phyloP scores from a whole-genome alignment of 2,329 filamentous ascomycete genomes.

The Epichloe baconii region DNA sequence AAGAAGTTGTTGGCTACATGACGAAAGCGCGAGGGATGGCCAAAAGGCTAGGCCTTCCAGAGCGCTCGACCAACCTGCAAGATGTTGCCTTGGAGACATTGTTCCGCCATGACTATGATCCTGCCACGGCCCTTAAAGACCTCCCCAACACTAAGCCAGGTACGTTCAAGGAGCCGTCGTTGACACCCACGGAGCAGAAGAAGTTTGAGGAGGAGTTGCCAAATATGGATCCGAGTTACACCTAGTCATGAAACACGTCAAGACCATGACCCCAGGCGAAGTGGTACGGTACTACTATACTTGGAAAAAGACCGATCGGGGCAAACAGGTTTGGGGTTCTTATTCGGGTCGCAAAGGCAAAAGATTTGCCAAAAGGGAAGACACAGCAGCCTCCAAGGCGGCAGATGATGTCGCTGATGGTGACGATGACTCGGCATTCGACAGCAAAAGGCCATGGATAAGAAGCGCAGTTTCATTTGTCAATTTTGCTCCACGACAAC shows the following conservation, averaged over 20 bases:
- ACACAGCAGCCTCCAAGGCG: conserved; percentile 59
- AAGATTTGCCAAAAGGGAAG: conserved; percentile 66
- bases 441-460: conserved; percentile 70
- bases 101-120: conserved; percentile 57
- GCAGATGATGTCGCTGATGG: conserved; percentile 89
- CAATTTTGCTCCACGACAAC: conserved; percentile 77
- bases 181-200: conserved; percentile 67
- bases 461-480: conserved; percentile 79
- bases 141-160: conserved; percentile 55
- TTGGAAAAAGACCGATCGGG: conserved; percentile 89
- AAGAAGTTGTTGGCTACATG: conserved; percentile 67
- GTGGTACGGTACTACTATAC: conserved; percentile 92
- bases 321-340: conserved; percentile 79
- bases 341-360: conserved; percentile 81
- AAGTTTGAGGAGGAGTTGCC: conserved; percentile 78
- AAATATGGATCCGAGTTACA: conserved; percentile 89
- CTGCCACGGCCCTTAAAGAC: conserved; percentile 54
- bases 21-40: conserved; percentile 50
- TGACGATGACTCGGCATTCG: conserved; percentile 90
- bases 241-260: conserved; percentile 72
- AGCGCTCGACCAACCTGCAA: conserved; percentile 71
- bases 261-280: conserved; percentile 63
- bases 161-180: conserved; percentile 72
- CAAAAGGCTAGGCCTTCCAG: conserved; percentile 54
- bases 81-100: conserved; percentile 71